These are phyloP conservation scores for Kuraishia capsulata DNA, from an alignment of 805 yeast species.

Conservation along the genomic window DNA sequence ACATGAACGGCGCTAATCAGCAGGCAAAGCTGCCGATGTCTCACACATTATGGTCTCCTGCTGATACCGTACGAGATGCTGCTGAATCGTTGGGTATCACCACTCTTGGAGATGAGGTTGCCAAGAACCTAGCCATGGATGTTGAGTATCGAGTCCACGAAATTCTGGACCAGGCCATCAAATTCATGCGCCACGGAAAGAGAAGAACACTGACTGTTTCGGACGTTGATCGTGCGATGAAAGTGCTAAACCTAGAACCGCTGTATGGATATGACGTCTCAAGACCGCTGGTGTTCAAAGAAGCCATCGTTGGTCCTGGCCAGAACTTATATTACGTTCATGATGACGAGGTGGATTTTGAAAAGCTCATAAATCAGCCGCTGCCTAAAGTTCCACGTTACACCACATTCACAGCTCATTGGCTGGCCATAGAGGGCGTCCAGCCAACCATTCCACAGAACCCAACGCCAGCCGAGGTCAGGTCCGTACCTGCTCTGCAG, in stretches of 20 bases:
- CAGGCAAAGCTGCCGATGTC: slow-evolving; percentile 63
- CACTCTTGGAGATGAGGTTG: slow-evolving; percentile 80
- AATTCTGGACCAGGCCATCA: slow-evolving; percentile 88
- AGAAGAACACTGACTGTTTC: slow-evolving; percentile 70
- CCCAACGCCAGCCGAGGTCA: slow-evolving; percentile 76
- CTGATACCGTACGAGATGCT: slow-evolving; percentile 92
- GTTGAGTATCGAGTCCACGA: slow-evolving; percentile 97
- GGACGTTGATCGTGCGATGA: slow-evolving; percentile 76
- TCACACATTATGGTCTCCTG: slow-evolving; percentile 94
- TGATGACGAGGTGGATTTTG: slow-evolving; percentile 89
- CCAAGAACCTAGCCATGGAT: slow-evolving; percentile 95
- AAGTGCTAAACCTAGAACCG: slow-evolving; percentile 87
- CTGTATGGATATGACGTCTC: slow-evolving; percentile 76
- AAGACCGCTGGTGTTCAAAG: slow-evolving; percentile 69
- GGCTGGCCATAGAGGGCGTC: slow-evolving; percentile 98
- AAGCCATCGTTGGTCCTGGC: slow-evolving; percentile 84
- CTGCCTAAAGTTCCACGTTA: slow-evolving; percentile 91
- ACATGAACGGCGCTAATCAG: not conserved
- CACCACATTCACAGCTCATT: slow-evolving; percentile 88
- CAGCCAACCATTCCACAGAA: slow-evolving; percentile 97
- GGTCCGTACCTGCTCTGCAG: slow-evolving; percentile 63
- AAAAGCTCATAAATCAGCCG: slow-evolving; percentile 86
- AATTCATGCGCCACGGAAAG: slow-evolving; percentile 92
- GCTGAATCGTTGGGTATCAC: slow-evolving; percentile 84
- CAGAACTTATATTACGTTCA: slow-evolving; percentile 89